Evolutionary conservation across 805 yeast species (phyloP).

Genomic region (Ogataea zsoltii): DNA sequence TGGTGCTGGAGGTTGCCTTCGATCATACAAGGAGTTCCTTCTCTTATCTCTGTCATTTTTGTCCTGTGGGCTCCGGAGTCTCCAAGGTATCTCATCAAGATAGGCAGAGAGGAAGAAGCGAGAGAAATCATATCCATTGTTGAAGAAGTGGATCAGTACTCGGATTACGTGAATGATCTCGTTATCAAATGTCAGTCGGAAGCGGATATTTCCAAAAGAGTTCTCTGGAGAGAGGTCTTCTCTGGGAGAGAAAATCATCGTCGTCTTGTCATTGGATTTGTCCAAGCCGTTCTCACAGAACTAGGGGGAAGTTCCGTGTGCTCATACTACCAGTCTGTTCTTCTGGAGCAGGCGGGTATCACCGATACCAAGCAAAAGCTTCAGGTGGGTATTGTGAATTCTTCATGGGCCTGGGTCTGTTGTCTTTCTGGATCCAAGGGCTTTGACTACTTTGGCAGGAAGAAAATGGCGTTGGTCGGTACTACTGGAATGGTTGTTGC

Average conservation of each 20-base stretch:
- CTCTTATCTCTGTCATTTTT: neutral
- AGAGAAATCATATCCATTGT: slow-evolving; percentile 33
- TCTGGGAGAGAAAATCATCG: slow-evolving; percentile 5
- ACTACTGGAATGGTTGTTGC: slow-evolving; percentile 20
- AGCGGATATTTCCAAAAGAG: neutral
- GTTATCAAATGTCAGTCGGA: slow-evolving; percentile 28
- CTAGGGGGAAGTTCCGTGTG: slow-evolving; percentile 35
- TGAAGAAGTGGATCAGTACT: neutral
- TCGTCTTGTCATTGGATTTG: slow-evolving; percentile 1
- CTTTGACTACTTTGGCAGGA: slow-evolving; percentile 22
- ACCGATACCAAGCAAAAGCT: slow-evolving; percentile 12
- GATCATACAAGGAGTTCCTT: slow-evolving; percentile 37
- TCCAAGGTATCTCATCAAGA: slow-evolving; percentile 39
- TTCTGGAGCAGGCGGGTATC: slow-evolving; percentile 25
- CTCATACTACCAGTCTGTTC: slow-evolving; percentile 44
- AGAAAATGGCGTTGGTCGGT: slow-evolving; percentile 13
- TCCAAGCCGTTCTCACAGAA: slow-evolving; percentile 4
- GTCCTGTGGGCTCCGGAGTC: slow-evolving; percentile 38
- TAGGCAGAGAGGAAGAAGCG: slow-evolving; percentile 46
- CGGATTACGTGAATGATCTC: neutral
- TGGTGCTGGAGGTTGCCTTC: slow-evolving; percentile 56
- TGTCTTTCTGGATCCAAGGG: slow-evolving; percentile 17
- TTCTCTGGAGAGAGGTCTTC: slow-evolving; percentile 1
- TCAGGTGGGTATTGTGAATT: slow-evolving; percentile 26
- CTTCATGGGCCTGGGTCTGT: slow-evolving; percentile 17